These are phyloP conservation scores for Colletotrichum sp. DNA, from an alignment of 2,329 filamentous ascomycete genomes.

Conservation along the genomic window DNA sequence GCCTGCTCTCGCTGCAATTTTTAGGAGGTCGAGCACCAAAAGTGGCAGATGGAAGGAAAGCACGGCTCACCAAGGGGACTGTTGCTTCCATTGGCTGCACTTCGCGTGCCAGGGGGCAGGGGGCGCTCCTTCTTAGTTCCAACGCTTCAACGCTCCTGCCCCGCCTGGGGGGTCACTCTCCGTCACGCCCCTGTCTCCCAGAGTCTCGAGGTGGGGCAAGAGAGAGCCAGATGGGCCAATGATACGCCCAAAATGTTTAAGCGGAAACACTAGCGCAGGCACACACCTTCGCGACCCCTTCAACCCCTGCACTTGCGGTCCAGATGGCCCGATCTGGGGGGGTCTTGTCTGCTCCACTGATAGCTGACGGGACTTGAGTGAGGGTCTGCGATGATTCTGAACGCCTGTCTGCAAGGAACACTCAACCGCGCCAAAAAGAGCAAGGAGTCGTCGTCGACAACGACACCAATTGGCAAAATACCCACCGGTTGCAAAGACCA, in stretches of 20 bases:
- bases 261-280: constrained; percentile 25
- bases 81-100: background rate
- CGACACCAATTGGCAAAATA: background rate
- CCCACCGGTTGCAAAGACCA: background rate
- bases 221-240: background rate
- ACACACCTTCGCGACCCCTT: constrained; percentile 4
- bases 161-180: background rate
- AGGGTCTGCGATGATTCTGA: background rate
- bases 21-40: background rate
- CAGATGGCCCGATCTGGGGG: constrained; percentile 19
- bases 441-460: background rate
- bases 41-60: background rate
- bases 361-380: background rate
- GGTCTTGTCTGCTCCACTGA: background rate
- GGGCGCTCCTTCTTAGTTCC: background rate
- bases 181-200: background rate
- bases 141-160: constrained; percentile 7
- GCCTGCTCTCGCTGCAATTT: background rate
- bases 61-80: background rate
- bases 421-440: background rate
- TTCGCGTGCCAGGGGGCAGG: background rate
- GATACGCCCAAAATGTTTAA: background rate
- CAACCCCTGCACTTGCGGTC: constrained; percentile 1
- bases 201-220: background rate
- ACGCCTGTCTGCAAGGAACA: background rate